Conservation (phyloP, 2,329 filamentous ascomycete species). For the Tolypocladium ovalisporum region DNA sequence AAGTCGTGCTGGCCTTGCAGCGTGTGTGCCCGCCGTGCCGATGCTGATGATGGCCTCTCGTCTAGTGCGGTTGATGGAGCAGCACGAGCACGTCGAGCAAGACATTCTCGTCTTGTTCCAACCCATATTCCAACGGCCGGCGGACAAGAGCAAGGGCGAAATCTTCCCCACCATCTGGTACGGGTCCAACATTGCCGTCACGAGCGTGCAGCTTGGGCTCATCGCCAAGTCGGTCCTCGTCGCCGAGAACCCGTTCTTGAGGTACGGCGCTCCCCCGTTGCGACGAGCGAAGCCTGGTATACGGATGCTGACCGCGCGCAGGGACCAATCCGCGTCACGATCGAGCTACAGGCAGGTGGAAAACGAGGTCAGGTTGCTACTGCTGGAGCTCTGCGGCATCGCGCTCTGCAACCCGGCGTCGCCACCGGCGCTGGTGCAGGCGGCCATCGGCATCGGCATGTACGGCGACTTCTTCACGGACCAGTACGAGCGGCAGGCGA, state of each 20-base stretch:
- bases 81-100: slow-evolving; percentile 23
- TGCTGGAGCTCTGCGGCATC: slow-evolving; percentile 28
- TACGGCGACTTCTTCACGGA: slow-evolving; percentile 31
- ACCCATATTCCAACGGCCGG: slow-evolving; percentile 21
- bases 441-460: slow-evolving; percentile 27
- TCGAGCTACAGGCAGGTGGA: slow-evolving; percentile 24
- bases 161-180: slow-evolving; percentile 30
- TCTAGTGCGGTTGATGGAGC: slow-evolving; percentile 22
- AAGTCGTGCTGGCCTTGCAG: slow-evolving; percentile 7
- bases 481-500: slow-evolving; percentile 22
- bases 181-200: slow-evolving; percentile 25
- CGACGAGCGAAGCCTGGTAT: not conserved
- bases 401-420: slow-evolving; percentile 25
- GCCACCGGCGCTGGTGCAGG: slow-evolving; percentile 26
- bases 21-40: not conserved
- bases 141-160: slow-evolving; percentile 24
- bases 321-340: slow-evolving; percentile 13
- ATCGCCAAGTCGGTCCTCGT: slow-evolving; percentile 28
- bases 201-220: slow-evolving; percentile 27
- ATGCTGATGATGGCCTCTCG: not conserved
- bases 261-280: slow-evolving; percentile 10
- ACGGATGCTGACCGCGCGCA: slow-evolving; percentile 2
- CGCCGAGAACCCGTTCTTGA: slow-evolving; percentile 25
- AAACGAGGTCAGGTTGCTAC: slow-evolving; percentile 24
- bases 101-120: slow-evolving; percentile 18